Evolutionary conservation across 768 basidiomycete species (phyloP), one percentile per base, ranked within the genome.

Genomic region (Boletales sp.): DNA sequence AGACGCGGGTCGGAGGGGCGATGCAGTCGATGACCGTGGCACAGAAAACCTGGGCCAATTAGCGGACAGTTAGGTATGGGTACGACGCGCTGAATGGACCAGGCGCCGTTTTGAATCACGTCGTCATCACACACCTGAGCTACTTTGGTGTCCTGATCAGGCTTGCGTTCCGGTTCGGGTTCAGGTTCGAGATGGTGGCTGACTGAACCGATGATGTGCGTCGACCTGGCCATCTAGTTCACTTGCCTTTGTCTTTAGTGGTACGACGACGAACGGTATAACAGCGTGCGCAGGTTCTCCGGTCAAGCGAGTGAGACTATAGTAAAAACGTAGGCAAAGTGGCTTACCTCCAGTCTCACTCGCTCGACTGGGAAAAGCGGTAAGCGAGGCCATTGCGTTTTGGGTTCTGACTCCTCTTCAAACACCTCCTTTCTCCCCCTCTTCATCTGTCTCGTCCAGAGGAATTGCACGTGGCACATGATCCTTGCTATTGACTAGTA

Each of bases 401-500:
- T 7, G 25, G 25, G 25, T 5, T 28, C 7, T 28, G 25, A 5
- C 25, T 7, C 7, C 25, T 28, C 25, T 1, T 28, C 25, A 28
- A 5, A 28, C 25, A 6, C 7, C 25, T 28, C 41, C 32, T 3
- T 45, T 51, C 10, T 46, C 46, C 31, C 48, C 36, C 18, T 40
- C 19, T 6, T 36, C 47, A 7, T 19, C 31, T 13, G 3, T 28
- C 21, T 11, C 28, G 19, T 33, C 19, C 19, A 8, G 38, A 46
- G 39, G 18, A 39, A 54, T 5, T 13, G 40, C 8, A 8, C 49
- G 50, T 5, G 59, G 63, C 2, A 56, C 49, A 28, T 41, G 52
- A 3, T 59, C 61, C 6, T 40, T 51, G 43, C 39, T 50, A 38
- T 61, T 54, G 7, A 61, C 64, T 38, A 66, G 40, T 3, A 59